Conservation (phyloP, 129 eudicot species). For the Cynara cardunculus region DNA sequence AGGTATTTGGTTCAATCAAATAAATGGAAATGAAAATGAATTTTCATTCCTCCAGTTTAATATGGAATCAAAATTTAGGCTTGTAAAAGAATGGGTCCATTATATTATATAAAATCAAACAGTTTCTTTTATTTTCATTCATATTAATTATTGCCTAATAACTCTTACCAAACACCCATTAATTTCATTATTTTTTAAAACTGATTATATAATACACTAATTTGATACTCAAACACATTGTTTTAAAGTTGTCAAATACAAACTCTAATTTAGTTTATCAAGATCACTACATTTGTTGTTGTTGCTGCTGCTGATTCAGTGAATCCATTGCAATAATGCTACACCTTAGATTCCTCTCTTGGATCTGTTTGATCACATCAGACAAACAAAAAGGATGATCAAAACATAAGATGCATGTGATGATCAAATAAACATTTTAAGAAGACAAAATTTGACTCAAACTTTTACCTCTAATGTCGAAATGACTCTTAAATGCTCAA, state of each 20-base stretch:
- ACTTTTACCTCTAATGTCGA: conserved; percentile 56
- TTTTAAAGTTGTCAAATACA: background rate
- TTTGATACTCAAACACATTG: background rate
- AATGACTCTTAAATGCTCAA: conserved; percentile 51
- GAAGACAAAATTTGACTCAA: background rate
- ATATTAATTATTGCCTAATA: too few species aligned
- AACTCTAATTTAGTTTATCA: background rate
- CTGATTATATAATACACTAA: background rate
- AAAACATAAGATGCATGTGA: background rate
- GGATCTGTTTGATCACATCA: conserved; percentile 33
- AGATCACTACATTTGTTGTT: background rate
- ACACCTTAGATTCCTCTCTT: conserved; percentile 52
- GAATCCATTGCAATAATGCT: conserved; percentile 31
- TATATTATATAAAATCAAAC: too few species aligned
- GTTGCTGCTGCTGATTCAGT: conserved; percentile 12
- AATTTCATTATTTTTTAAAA: too few species aligned
- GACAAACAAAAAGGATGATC: background rate
- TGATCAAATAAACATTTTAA: background rate
- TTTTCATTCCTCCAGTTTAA: too few species aligned
- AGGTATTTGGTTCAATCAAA: too few species aligned
- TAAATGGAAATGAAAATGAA: too few species aligned
- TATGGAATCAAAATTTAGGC: too few species aligned
- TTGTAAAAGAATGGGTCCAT: too few species aligned
- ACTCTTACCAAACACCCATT: too few species aligned
- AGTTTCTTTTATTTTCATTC: too few species aligned